Conservation (phyloP, 2,329 filamentous ascomycete genomes). For the Fusarium sp. region DNA sequence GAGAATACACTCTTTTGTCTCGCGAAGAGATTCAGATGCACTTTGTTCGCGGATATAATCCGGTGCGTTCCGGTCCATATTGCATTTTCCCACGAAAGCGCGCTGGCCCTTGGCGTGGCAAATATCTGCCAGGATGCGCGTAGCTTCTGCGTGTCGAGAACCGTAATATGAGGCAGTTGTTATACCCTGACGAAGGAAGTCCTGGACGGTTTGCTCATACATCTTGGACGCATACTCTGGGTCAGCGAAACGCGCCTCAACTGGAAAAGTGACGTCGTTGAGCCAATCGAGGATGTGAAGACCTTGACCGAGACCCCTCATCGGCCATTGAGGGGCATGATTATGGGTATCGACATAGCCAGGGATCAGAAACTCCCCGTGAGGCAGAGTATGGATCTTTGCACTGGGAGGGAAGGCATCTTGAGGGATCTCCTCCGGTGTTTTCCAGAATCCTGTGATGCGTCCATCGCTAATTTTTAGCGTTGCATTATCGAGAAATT, state of each 20-base stretch:
- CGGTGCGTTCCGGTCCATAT: slow-evolving; percentile 28
- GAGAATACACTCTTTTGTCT: slow-evolving; percentile 19
- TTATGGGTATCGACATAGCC: slow-evolving; percentile 78
- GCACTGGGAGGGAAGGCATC: neutral
- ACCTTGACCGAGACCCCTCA: slow-evolving; percentile 65
- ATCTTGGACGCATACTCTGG: slow-evolving; percentile 7
- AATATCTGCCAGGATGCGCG: slow-evolving; percentile 18
- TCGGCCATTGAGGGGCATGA: slow-evolving; percentile 73
- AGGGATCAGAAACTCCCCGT: slow-evolving; percentile 57
- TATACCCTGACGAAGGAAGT: slow-evolving; percentile 23
- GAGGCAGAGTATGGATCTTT: accelerated
- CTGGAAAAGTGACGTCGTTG: slow-evolving; percentile 72
- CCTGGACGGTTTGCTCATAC: slow-evolving; percentile 19
- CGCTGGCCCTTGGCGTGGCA: slow-evolving; percentile 15
- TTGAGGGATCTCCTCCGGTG: neutral
- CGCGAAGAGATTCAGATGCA: slow-evolving; percentile 1
- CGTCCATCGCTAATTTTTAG: slow-evolving; percentile 1
- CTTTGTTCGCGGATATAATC: slow-evolving; percentile 16
- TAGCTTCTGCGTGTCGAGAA: slow-evolving; percentile 24
- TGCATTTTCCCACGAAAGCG: slow-evolving; percentile 28
- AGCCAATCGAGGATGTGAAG: slow-evolving; percentile 75
- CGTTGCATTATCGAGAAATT: slow-evolving; percentile 10
- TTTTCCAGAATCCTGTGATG: slow-evolving; percentile 22
- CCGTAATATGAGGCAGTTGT: slow-evolving; percentile 31
- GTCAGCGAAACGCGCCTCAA: slow-evolving; percentile 23